Percentiles rank a stretch among this genome's conserved stretches.
These are phyloP conservation scores for cucumber (Cucumis sativus) DNA, from an alignment of 306 rosid species.

Conservation along the genomic window DNA sequence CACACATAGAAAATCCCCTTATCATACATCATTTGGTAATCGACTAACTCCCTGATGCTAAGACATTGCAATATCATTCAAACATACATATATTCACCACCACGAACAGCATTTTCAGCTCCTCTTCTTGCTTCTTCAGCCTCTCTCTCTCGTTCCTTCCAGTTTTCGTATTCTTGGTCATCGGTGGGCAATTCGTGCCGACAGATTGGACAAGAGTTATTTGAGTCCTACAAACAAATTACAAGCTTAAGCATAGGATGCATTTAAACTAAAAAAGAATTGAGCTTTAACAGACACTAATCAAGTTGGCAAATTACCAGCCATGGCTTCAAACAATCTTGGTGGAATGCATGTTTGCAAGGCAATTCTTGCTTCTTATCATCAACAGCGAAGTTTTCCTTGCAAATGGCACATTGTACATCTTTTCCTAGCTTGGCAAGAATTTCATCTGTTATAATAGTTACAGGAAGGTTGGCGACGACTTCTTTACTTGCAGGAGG, in stretches of 20 bases:
- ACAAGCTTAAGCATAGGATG: not conserved
- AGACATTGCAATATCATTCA: conserved; percentile 14
- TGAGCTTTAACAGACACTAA: conserved; percentile 9
- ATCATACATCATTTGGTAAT: not conserved
- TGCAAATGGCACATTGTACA: conserved; percentile 81
- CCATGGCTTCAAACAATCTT: conserved; percentile 92
- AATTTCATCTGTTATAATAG: conserved; percentile 55
- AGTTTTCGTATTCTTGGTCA: conserved; percentile 79
- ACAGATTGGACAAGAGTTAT: conserved; percentile 84
- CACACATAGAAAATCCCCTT: not conserved
- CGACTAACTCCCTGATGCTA: not conserved
- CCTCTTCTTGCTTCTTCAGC: conserved; percentile 94
- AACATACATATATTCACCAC: conserved; percentile 95
- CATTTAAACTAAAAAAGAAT: not conserved
- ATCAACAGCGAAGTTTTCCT: conserved; percentile 55
- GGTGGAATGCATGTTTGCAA: conserved; percentile 96
- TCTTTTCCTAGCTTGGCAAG: conserved; percentile 59
- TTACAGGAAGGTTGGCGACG: conserved; percentile 75
- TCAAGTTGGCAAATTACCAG: conserved; percentile 43
- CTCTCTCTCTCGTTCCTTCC: conserved; percentile 95
- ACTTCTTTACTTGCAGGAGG: conserved; percentile 97
- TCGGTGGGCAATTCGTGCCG: conserved; percentile 83
- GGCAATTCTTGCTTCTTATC: conserved; percentile 95
- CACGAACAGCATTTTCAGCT: conserved; percentile 82
- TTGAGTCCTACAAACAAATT: conserved; percentile 48